Evolutionary conservation across 148 eudicot species (phyloP).

Genomic region (Camellia lanceoleosa): DNA sequence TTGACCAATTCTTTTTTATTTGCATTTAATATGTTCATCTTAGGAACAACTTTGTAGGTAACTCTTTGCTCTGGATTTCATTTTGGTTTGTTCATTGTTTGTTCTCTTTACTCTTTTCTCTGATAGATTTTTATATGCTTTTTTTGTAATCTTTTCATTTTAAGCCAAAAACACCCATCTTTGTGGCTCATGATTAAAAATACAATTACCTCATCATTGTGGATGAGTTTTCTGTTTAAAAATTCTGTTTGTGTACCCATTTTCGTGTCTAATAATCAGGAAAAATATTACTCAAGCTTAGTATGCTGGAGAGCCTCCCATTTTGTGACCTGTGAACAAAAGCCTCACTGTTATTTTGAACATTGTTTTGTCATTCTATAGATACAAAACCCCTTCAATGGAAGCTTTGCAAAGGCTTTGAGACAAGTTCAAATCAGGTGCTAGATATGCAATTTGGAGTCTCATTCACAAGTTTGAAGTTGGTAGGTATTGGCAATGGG

Average conservation of each 20-base stretch:
- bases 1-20: neutral
- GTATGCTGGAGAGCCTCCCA: neutral
- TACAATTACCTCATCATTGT: too few relatives aligned
- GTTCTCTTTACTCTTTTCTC: neutral
- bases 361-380: constrained; percentile 19
- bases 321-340: neutral
- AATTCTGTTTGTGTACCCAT: too few relatives aligned
- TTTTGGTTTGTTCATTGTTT: neutral
- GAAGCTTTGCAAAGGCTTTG: constrained; percentile 71
- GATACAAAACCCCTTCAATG: constrained; percentile 58
- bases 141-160: too few relatives aligned
- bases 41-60: neutral
- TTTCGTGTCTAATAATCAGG: too few relatives aligned
- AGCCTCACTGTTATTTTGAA: neutral
- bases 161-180: too few relatives aligned
- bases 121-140: neutral
- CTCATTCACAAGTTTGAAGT: constrained; percentile 54
- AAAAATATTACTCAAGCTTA: neutral
- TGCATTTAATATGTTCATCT: neutral
- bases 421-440: constrained; percentile 43
- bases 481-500: constrained; percentile 45
- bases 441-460: constrained; percentile 77
- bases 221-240: too few relatives aligned
- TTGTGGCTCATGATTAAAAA: too few relatives aligned
- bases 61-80: too few relatives aligned